Percentiles rank a stretch among this genome's conserved stretches.
phyloP scores from a whole-genome alignment of 768 basidiomycete genomes.

The Pleurotus sapidus region DNA sequence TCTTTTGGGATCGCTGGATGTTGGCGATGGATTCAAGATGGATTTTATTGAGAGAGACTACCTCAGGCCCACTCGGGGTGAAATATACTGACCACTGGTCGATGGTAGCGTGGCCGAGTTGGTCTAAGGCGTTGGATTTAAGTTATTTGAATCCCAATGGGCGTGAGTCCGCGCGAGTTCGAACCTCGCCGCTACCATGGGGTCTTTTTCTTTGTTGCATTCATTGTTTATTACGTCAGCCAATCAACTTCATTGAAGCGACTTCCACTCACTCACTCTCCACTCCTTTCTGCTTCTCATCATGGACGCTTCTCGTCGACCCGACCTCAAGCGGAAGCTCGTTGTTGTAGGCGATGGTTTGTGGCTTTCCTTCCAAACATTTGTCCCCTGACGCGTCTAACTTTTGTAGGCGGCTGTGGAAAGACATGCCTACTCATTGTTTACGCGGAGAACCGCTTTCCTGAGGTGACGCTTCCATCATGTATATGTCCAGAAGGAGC shows the following conservation, averaged over 20 bases:
- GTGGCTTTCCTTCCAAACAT: constrained; percentile 18
- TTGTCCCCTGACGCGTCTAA: neutral
- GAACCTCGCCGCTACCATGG: constrained; percentile 83
- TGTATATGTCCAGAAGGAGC: constrained; percentile 14
- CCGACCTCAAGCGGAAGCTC: constrained; percentile 83
- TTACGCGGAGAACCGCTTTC: constrained; percentile 94
- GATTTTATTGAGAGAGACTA: too few species aligned
- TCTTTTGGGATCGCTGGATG: too few species aligned
- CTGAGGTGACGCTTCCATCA: constrained; percentile 59
- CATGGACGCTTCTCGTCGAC: constrained; percentile 44
- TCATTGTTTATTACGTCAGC: too few species aligned
- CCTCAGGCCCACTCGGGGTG: too few species aligned
- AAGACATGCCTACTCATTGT: constrained; percentile 97
- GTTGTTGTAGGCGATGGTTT: constrained; percentile 88
- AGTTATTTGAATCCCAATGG: constrained; percentile 78
- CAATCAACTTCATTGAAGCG: too few species aligned
- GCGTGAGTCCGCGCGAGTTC: constrained; percentile 85
- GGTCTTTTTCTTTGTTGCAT: neutral
- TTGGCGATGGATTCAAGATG: too few species aligned
- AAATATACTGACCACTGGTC: neutral
- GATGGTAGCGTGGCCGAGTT: constrained; percentile 66
- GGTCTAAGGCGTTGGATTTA: constrained; percentile 94
- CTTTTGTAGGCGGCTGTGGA: constrained; percentile 69
- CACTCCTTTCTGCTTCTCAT: constrained; percentile 6
- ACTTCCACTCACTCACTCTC: neutral